Base-by-base conservation (phyloP, 2,329 filamentous ascomycete genomes). In the Colletotrichum sp. region DNA sequence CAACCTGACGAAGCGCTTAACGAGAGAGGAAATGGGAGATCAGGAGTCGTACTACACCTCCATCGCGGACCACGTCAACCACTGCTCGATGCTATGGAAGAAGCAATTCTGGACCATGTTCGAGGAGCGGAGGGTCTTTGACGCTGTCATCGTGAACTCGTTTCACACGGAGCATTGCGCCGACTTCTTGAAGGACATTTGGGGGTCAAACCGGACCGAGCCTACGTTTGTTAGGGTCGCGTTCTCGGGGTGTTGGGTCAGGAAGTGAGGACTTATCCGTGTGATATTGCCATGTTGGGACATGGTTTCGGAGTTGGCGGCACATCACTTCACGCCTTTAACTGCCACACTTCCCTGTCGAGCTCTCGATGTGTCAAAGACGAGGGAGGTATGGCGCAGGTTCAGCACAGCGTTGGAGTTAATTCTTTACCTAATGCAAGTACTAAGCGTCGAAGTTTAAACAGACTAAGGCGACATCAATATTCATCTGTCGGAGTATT, bases 151-250 rank as follows among this genome's bases (percentile, higher is more conserved):
- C 24, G 73, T 76, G 1, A 77, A 74, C 21, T 69, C 70, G 1
- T 77, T 70, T 6, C 79, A 80, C 47, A 80, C 78, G 1, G 77
- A 79, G 43, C 79, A 80, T 69, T 80, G 79, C 64, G 77, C 79
- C 27, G 68, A 67, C 24, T 73, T 73, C 8, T 57, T 73, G 2
- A 73, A 67, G 38, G 72, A 71, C 18, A 61, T 73, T 2, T 66
- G 57, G 16, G 72, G 62, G 4, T 66, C 63, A n/a, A 51, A 71
- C 15, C 43, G 72, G 1, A 71, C 72, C 2, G 72, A 73, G 27
- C 62, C 72, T 5, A 73, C 72, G 8, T 65, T 71, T 5, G 72
- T 73, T 8, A 54, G 16, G 12, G 72, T 73, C 1, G 68, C 61
- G 5, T 73, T 63, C 29, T 66, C 68, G 3, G 68, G 62, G 1